phyloP scores from a whole-genome alignment of 2,329 filamentous ascomycete genomes.

The Monosporascus cannonballus region DNA sequence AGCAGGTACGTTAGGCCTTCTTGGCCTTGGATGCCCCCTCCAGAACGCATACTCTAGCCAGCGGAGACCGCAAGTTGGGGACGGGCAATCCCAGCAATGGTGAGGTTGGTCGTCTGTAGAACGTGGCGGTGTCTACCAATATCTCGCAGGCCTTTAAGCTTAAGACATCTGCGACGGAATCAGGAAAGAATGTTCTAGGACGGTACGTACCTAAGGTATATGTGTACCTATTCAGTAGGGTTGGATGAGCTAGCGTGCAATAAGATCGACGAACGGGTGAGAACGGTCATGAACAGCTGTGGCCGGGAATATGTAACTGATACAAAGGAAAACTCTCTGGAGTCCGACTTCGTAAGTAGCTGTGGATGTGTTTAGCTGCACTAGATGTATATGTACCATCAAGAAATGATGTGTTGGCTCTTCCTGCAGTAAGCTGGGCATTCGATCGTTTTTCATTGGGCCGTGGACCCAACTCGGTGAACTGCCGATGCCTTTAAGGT shows the following conservation, averaged over 20 bases:
- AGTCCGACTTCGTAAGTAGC: conserved; percentile 3
- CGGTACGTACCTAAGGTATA: not conserved
- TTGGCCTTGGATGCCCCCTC: not conserved
- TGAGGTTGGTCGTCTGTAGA: no score
- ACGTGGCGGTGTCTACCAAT: not conserved
- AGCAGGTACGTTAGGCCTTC: not conserved
- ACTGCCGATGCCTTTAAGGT: not conserved
- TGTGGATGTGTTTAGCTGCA: conserved; percentile 12
- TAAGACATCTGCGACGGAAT: not conserved
- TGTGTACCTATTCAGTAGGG: not conserved
- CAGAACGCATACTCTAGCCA: not conserved
- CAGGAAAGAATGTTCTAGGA: not conserved
- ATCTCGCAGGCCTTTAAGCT: not conserved
- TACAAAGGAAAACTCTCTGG: not conserved
- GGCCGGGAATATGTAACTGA: not conserved
- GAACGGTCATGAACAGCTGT: not conserved
- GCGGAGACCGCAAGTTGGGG: no score
- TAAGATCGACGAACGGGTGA: not conserved
- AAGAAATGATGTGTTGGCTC: conserved; percentile 16
- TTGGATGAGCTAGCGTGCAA: not conserved
- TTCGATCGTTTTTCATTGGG: conserved; percentile 8
- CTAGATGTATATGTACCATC: conserved; percentile 14
- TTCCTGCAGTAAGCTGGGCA: not conserved
- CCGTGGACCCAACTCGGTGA: not conserved
- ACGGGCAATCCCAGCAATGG: no score